A percentile compares a stretch with the other conserved stretches of the same genome.
phyloP scores from a whole-genome alignment of 257 asterid genomes.

The Solanum corneliomulleri region DNA sequence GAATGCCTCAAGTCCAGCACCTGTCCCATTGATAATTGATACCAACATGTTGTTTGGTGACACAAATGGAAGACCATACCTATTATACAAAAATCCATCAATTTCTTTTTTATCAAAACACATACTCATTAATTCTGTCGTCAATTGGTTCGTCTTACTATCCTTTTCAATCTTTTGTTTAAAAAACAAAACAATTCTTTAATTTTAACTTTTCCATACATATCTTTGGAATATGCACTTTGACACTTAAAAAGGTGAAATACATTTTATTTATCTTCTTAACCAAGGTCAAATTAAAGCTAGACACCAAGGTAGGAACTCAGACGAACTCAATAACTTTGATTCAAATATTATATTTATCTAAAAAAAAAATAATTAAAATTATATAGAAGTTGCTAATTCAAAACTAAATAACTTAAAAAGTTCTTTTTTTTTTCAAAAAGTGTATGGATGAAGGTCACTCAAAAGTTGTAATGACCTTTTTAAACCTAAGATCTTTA shows the following conservation, averaged over 20 bases:
- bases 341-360: no score
- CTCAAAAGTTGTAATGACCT: background rate
- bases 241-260: background rate
- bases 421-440: background rate
- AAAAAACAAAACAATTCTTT: no score
- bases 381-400: background rate
- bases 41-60: constrained; percentile 53
- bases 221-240: background rate
- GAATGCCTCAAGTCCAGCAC: constrained; percentile 42
- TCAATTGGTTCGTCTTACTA: background rate
- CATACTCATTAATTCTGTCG: background rate
- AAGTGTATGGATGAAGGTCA: background rate
- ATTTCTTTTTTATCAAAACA: background rate
- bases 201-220: background rate
- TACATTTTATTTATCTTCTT: background rate
- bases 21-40: constrained; percentile 46
- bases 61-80: constrained; percentile 76
- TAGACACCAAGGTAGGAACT: background rate
- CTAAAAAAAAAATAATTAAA: no score
- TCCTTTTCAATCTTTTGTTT: no score
- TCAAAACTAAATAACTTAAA: background rate
- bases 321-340: no score
- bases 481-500: background rate
- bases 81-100: background rate
- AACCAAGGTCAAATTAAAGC: background rate